Evolutionary conservation across 345 rosid species (phyloP), one percentile per base, ranked within the genome.

Genomic region (Diplotaxis tenuifolia): DNA sequence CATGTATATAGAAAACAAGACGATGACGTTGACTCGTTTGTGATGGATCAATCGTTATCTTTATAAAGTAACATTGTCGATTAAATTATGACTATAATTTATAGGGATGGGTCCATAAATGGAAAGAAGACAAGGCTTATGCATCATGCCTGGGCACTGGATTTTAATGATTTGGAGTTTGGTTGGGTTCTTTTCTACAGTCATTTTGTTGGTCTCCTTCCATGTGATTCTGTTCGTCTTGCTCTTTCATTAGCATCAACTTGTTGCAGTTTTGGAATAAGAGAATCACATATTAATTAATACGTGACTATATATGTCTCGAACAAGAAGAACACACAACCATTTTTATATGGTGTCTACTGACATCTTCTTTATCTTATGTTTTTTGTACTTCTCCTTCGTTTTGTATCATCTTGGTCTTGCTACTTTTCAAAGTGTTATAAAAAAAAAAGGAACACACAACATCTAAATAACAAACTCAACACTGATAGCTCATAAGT

Each of bases 11-110:
- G 52, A 56, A 45, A 70, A 68, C 57, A 75, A 69, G 75, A 63
- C 19, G 66, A 56, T 69, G 79, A 31, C 66, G 63, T 55, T 76
- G 75, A 70, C 75, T 50, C 69, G 1, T 53, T 53, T 61, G 32
- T 53, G 29, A 76, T 62, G 63, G 53, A 70, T 16, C 52, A 70
- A 23, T 70, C 75, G 75, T 70, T 63, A 76, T 76, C 73, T 53
- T 55, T 45, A 63, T 63, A 76, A 76, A 70, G 79, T 22, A 45
- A 63, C 55, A 75, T 76, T 57, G 62, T 21, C 70, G 71, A 65
- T 76, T 29, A 71, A 57, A 57, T 71, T 29, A 71, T 65, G 61
- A 57, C 2, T 53, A 11, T 54, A 11, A 22, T 23, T 11, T 54
- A 21, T 54, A 42, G 60, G 52, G 4, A 45, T 57, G 62, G 75